phyloP scores from a whole-genome alignment of 805 yeast species.

The Candida gorgasii region DNA sequence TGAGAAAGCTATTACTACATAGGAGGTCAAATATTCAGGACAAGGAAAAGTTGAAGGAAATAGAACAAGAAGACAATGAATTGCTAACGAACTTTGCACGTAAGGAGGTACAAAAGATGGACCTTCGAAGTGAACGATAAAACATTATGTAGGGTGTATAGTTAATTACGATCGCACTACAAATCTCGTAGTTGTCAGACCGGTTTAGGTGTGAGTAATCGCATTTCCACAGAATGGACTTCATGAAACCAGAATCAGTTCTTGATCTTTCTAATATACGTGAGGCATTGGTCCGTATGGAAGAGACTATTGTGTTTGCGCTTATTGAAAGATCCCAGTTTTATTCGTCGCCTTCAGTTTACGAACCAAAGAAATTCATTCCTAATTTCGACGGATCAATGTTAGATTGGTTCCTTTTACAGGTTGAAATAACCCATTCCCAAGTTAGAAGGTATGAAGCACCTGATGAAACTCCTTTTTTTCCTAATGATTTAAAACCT shows the following conservation, averaged over 20 bases:
- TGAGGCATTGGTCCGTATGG: slow-evolving; percentile 85
- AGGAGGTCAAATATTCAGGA: slow-evolving; percentile 30
- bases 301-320: slow-evolving; percentile 90
- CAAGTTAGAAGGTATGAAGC: slow-evolving; percentile 89
- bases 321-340: slow-evolving; percentile 93
- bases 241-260: slow-evolving; percentile 78
- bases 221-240: slow-evolving; percentile 59
- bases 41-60: slow-evolving; percentile 16
- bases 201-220: too few species aligned
- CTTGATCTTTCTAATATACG: slow-evolving; percentile 81
- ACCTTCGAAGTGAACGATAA: too few species aligned
- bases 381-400: slow-evolving; percentile 78
- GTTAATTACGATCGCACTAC: too few species aligned
- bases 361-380: slow-evolving; percentile 58
- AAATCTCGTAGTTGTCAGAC: too few species aligned
- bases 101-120: slow-evolving; percentile 19
- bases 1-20: slow-evolving; percentile 33
- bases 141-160: too few species aligned
- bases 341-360: slow-evolving; percentile 71
- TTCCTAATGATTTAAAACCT: slow-evolving; percentile 63
- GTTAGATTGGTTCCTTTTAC: slow-evolving; percentile 80
- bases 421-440: slow-evolving; percentile 64
- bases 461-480: slow-evolving; percentile 92
- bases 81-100: slow-evolving; percentile 35
- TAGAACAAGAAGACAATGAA: slow-evolving; percentile 27